Percentiles rank a stretch among this genome's conserved stretches.
These are phyloP conservation scores for Ophiostoma triangulosporum DNA, from an alignment of 2,329 filamentous ascomycete genomes.

Conservation along the genomic window DNA sequence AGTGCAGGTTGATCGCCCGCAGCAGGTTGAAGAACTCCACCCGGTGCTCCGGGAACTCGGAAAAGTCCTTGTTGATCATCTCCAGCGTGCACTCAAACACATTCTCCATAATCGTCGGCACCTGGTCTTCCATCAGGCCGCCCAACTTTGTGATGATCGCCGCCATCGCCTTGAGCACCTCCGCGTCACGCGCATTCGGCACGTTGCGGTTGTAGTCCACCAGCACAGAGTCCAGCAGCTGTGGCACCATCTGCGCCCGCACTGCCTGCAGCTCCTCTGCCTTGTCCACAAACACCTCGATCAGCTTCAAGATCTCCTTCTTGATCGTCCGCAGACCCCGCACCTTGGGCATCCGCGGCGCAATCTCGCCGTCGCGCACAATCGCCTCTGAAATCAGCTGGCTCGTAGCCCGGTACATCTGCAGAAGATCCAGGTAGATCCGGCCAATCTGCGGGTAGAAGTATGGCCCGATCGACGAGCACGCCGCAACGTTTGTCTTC, in stretches of 20 bases:
- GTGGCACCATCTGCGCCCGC: slow-evolving; percentile 87
- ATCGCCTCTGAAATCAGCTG: slow-evolving; percentile 90
- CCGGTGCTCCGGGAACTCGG: slow-evolving; percentile 94
- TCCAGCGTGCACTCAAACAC: slow-evolving; percentile 97
- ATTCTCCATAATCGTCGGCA: slow-evolving; percentile 94
- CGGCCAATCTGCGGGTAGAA: slow-evolving; percentile 97
- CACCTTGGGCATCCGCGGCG: slow-evolving; percentile 94
- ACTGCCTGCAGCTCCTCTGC: slow-evolving; percentile 92
- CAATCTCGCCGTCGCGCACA: slow-evolving; percentile 59
- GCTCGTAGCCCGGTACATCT: slow-evolving; percentile 98
- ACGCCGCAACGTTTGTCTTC: slow-evolving; percentile 99
- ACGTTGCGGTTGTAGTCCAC: slow-evolving; percentile 97
- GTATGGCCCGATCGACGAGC: slow-evolving; percentile 88
- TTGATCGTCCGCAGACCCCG: slow-evolving; percentile 94
- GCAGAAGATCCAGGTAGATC: slow-evolving; percentile 96
- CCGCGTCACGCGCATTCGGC: slow-evolving; percentile 84
- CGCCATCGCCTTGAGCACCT: slow-evolving; percentile 95
- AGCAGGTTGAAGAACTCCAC: slow-evolving; percentile 99
- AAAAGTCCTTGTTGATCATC: slow-evolving; percentile 99
- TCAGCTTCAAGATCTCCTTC: slow-evolving; percentile 97
- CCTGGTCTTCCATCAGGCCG: slow-evolving; percentile 93
- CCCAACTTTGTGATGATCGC: slow-evolving; percentile 94
- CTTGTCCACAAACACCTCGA: slow-evolving; percentile 96
- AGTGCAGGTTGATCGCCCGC: slow-evolving; percentile 90
- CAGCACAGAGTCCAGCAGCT: slow-evolving; percentile 82